phyloP scores from a whole-genome alignment of 2,329 filamentous ascomycete species.

The Exophiala dermatitidis region DNA sequence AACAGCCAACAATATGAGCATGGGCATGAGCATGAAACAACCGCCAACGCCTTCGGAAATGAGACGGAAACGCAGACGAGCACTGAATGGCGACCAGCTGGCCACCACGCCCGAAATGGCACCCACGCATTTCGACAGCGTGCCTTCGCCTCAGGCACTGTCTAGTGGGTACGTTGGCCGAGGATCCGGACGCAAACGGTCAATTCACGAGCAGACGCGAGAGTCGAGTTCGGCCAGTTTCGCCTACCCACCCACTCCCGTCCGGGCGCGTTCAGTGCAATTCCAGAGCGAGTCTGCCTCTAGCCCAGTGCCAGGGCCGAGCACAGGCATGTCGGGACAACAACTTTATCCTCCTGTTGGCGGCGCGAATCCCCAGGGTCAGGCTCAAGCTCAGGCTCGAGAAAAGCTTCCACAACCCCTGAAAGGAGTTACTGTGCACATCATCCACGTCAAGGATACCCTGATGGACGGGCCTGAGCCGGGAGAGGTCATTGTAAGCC shows the following conservation, averaged over 20 bases:
- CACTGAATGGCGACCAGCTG: constrained; percentile 15
- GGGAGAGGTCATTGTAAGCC: constrained; percentile 59
- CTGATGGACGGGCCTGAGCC: constrained; percentile 62
- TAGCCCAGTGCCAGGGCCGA: background rate
- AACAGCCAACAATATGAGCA: constrained; percentile 8
- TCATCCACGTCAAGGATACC: constrained; percentile 91
- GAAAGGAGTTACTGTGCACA: constrained; percentile 66
- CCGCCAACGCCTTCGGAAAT: constrained; percentile 19
- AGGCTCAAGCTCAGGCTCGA: background rate
- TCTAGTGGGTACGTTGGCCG: constrained; percentile 16
- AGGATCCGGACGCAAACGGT: constrained; percentile 12
- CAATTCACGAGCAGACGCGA: constrained; percentile 6
- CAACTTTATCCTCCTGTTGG: background rate
- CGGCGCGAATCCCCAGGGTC: background rate
- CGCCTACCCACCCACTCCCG: background rate
- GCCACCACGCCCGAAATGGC: constrained; percentile 19
- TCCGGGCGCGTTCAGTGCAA: constrained; percentile 9
- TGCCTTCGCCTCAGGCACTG: constrained; percentile 10
- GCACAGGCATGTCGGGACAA: background rate
- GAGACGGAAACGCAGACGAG: constrained; percentile 38
- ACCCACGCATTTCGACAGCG: constrained; percentile 10
- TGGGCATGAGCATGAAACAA: constrained; percentile 20
- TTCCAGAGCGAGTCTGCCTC: constrained; percentile 10
- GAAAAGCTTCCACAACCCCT: constrained; percentile 38
- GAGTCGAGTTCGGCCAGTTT: background rate